These are phyloP conservation scores for Rubia yunnanensis DNA, from an alignment of 257 asterid species.

Conservation along the genomic window DNA sequence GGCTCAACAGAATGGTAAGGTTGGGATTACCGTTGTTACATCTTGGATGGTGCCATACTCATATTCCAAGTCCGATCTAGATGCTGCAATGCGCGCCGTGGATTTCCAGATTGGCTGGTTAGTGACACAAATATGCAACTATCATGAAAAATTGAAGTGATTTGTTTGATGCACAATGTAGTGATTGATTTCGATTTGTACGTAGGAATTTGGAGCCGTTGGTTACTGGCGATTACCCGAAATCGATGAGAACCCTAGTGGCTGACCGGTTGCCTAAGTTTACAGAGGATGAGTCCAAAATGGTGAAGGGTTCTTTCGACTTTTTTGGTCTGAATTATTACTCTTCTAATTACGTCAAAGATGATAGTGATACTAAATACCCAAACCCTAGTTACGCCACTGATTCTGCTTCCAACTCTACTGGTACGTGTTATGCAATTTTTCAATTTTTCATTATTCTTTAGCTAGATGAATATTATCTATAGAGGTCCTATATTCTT, in stretches of 20 bases:
- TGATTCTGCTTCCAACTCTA: not conserved
- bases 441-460: too few relatives aligned
- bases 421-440: too few relatives aligned
- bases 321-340: slow-evolving; percentile 12
- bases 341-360: not conserved
- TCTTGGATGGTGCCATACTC: not conserved
- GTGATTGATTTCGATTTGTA: not conserved
- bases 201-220: slow-evolving; percentile 2
- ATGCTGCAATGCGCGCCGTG: not conserved
- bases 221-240: slow-evolving; percentile 1
- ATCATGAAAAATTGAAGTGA: too few relatives aligned
- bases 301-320: slow-evolving; percentile 5
- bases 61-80: not conserved
- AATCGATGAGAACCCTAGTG: slow-evolving; percentile 3
- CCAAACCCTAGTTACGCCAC: not conserved
- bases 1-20: slow-evolving; percentile 3
- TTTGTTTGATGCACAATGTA: too few relatives aligned
- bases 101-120: slow-evolving; percentile 8
- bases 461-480: too few relatives aligned
- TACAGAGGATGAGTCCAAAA: not conserved
- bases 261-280: slow-evolving; percentile 1
- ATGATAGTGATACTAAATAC: not conserved
- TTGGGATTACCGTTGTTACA: not conserved
- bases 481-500: too few relatives aligned
- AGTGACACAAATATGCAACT: not conserved